phyloP scores from a whole-genome alignment of 208 protist genomes.

The Perkinsela sp. region DNA sequence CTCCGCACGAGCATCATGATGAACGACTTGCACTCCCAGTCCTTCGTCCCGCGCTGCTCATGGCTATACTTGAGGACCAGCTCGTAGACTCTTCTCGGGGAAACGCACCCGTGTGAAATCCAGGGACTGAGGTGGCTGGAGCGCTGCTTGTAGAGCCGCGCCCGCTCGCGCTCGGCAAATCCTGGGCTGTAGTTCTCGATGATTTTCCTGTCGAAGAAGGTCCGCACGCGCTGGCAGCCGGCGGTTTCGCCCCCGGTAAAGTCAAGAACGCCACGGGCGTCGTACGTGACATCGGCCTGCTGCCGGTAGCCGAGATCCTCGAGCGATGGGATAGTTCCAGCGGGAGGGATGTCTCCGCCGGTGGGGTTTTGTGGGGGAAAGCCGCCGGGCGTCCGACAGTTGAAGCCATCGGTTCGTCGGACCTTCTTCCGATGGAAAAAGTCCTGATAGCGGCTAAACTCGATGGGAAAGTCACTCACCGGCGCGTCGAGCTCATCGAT shows the following conservation, averaged over 20 bases:
- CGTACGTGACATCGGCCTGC: constrained; percentile 11
- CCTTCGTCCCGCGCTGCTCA: constrained; percentile 14
- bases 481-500: constrained; percentile 47
- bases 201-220: constrained; percentile 28
- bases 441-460: constrained; percentile 58
- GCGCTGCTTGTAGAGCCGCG: constrained; percentile 42
- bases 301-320: background rate
- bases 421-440: constrained; percentile 33
- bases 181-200: constrained; percentile 33
- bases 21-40: constrained; percentile 39
- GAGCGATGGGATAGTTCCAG: background rate
- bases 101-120: constrained; percentile 27
- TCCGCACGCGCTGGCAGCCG: constrained; percentile 16
- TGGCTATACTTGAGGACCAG: constrained; percentile 18
- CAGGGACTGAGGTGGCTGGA: constrained; percentile 41
- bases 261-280: constrained; percentile 9
- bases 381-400: constrained; percentile 12
- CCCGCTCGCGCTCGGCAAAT: constrained; percentile 25
- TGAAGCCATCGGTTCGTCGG: constrained; percentile 33
- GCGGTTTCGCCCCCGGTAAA: constrained; percentile 30
- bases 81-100: constrained; percentile 38
- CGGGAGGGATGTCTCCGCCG: background rate
- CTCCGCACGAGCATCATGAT: constrained; percentile 36
- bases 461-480: constrained; percentile 31
- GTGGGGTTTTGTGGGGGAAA: background rate